phyloP scores from a whole-genome alignment of 495 filamentous ascomycete species.

The Pseudoneurospora amorphoporcata region DNA sequence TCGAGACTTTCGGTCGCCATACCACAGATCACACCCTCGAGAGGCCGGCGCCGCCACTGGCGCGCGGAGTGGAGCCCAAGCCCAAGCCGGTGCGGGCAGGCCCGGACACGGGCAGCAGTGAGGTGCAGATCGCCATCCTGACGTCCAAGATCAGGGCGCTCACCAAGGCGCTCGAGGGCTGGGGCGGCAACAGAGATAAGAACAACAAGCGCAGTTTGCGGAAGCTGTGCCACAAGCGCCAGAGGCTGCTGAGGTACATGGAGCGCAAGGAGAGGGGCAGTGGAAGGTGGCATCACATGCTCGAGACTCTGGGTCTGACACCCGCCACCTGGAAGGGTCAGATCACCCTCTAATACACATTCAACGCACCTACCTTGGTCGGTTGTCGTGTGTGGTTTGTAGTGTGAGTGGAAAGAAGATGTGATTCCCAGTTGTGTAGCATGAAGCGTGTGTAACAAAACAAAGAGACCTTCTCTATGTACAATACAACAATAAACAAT shows the following conservation, averaged over 20 bases:
- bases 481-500: conserved; percentile 21
- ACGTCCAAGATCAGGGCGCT: conserved; percentile 87
- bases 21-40: conserved; percentile 61
- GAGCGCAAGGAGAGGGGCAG: conserved; percentile 84
- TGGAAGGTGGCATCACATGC: conserved; percentile 72
- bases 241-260: conserved; percentile 79
- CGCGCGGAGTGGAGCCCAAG: conserved; percentile 25
- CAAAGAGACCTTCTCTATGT: conserved; percentile 23
- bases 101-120: conserved; percentile 81
- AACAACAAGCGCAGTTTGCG: conserved; percentile 86
- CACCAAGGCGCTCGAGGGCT: conserved; percentile 47
- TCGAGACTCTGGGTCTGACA: conserved; percentile 72
- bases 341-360: conserved; percentile 53
- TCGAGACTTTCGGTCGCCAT: conserved; percentile 84
- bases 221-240: conserved; percentile 75
- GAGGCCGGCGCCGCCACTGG: conserved; percentile 37
- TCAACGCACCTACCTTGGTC: neutral
- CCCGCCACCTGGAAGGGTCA: conserved; percentile 81
- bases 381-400: conserved; percentile 1
- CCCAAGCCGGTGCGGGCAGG: conserved; percentile 62
- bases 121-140: conserved; percentile 96
- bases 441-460: neutral
- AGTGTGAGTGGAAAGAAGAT: neutral
- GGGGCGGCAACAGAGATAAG: conserved; percentile 60
- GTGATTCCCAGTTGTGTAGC: conserved; percentile 2